A percentile compares a stretch with the other conserved stretches of the same genome.
Evolutionary conservation across 1,284 basidiomycete genomes (phyloP).

Genomic region (Rhodotorula sp.): DNA sequence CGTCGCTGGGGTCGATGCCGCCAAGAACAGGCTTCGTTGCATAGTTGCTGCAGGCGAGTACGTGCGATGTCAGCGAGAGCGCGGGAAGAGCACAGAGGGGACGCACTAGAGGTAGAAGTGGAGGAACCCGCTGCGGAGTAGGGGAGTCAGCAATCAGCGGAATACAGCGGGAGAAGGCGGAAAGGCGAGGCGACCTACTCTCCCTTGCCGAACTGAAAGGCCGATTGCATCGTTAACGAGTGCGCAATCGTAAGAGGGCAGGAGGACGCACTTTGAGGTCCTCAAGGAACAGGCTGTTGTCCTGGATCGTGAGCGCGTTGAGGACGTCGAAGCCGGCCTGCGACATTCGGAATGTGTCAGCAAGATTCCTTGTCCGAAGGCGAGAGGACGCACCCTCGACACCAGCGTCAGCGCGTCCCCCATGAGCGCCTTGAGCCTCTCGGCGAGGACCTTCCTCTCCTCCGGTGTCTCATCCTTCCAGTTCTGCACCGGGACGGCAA

Average conservation of each 20-base stretch:
- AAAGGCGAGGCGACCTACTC: conserved; percentile 1
- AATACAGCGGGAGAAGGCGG: background rate
- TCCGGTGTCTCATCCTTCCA: conserved; percentile 59
- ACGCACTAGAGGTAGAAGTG: conserved; percentile 43
- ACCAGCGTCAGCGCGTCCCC: conserved; percentile 45
- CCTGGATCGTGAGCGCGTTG: conserved; percentile 93
- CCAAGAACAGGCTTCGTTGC: conserved; percentile 39
- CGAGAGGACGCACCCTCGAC: conserved; percentile 35
- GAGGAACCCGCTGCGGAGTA: conserved; percentile 32
- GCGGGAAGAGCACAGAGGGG: background rate
- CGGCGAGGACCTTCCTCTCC: conserved; percentile 64
- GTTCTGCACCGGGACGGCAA: conserved; percentile 33
- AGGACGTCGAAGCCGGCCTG: conserved; percentile 89
- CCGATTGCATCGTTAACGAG: too few relatives aligned
- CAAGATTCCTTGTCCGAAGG: background rate
- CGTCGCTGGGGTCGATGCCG: conserved; percentile 33
- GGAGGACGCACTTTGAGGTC: conserved; percentile 58
- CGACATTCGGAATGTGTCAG: background rate
- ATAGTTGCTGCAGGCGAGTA: conserved; percentile 34
- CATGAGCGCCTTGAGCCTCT: conserved; percentile 71
- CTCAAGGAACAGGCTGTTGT: conserved; percentile 78
- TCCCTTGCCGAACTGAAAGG: conserved; percentile 31
- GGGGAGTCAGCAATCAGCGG: background rate
- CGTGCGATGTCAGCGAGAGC: background rate
- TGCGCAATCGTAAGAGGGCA: too few relatives aligned